Evolutionary conservation across 768 basidiomycete genomes (phyloP), one percentile per base, ranked within the genome.

Genomic region (Rhodotorula graminis): DNA sequence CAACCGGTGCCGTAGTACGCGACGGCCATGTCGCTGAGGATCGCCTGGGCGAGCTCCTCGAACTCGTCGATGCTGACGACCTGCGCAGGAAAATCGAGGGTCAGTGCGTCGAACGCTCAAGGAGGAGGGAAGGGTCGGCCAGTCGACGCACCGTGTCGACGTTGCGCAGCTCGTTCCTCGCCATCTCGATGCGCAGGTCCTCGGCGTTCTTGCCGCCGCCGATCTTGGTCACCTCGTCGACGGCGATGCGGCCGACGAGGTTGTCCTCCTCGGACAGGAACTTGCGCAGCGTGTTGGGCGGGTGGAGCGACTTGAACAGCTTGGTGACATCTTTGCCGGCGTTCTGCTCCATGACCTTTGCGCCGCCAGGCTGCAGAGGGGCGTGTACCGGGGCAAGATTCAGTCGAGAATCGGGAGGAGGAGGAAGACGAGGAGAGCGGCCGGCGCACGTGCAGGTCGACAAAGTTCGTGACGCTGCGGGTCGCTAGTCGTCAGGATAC

Each of bases 31-130:
- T 67, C 58, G 29, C 37, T 29, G 1, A 67, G 50, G 23, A 67
- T 67, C 18, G n/a, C 25, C 50, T 60, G 49, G 15, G 58, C 37
- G 9, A 64, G n/a, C n/a, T 55, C 57, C 61, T 73, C 75, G 31
- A 76, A 76, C 62, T 72, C 66, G 52, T 61, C 67, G 16, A 73
- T 47, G 58, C 64, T 65, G 46, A 73, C 53, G 29, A 76, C 49
- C 33, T 57, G 64, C 27, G 19, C 92, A 81, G 9, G 82, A 78
- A 3, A 90, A 90, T 6, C 92, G 42, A 37, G 37, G 37, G 37
- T 37, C 37, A 37, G 37, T 37, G 37, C 37, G 37, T 9, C 37
- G 37, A 4, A 4, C 37, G 37, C 37, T 37, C 11, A 7, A 23
- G 12, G 47, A 27, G 47, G 5, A 37, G 37, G 37, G 37, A 9